Evolutionary conservation across 495 filamentous ascomycete genomes (phyloP).

Genomic region (Terfezia claveryi): DNA sequence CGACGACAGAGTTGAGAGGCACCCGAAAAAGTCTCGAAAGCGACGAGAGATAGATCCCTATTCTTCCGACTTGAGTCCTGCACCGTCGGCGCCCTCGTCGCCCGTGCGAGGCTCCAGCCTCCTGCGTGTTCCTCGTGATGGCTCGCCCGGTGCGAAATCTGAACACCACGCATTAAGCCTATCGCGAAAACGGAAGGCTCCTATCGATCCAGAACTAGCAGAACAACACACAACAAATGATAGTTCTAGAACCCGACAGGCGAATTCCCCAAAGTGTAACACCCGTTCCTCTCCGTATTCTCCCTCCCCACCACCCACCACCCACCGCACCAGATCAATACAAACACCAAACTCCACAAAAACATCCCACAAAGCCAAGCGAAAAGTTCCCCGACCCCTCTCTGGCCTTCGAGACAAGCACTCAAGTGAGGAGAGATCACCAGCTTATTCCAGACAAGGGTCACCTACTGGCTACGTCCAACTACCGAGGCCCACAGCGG

Average conservation of each 20-base stretch:
- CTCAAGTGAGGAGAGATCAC: conserved; percentile 7
- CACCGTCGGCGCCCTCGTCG: conserved; percentile 12
- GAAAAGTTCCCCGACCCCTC: neutral
- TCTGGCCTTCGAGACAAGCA: neutral
- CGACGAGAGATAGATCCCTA: conserved; percentile 12
- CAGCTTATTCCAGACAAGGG: conserved; percentile 11
- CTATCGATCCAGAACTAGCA: neutral
- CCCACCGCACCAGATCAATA: neutral
- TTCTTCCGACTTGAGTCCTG: conserved; percentile 18
- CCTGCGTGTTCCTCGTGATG: conserved; percentile 1
- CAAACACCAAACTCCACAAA: neutral
- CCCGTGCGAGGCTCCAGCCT: conserved; percentile 6
- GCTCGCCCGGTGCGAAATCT: neutral
- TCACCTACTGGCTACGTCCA: conserved; percentile 8
- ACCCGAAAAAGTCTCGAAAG: conserved; percentile 4
- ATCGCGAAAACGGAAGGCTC: conserved; percentile 6
- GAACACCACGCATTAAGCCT: neutral
- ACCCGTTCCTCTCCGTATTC: neutral
- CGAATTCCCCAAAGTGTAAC: neutral
- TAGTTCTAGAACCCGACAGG: neutral
- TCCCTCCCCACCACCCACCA: conserved; percentile 1
- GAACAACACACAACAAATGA: neutral
- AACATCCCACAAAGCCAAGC: conserved; percentile 1
- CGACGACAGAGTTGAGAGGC: conserved; percentile 2
- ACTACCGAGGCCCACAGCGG: conserved; percentile 7